Conservation (phyloP, 208 protist species). For the Trypanosoma boissoni region DNA sequence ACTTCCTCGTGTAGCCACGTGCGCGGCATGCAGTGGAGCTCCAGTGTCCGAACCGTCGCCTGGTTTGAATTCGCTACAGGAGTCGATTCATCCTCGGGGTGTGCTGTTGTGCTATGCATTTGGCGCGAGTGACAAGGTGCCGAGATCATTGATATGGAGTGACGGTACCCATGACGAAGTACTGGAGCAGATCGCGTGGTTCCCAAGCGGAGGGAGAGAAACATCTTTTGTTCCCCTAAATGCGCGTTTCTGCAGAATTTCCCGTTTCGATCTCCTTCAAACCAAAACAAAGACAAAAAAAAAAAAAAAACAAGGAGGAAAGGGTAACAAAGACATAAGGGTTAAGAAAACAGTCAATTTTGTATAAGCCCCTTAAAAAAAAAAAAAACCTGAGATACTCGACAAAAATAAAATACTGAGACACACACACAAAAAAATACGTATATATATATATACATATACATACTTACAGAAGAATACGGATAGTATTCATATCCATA, state of each 20-base stretch:
- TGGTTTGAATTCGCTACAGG: not conserved
- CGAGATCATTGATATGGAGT: too few species aligned
- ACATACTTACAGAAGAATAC: too few species aligned
- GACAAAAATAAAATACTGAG: not conserved
- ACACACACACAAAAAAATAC: not conserved
- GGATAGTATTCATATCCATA: too few species aligned
- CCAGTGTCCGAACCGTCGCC: conserved; percentile 20
- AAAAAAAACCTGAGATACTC: not conserved
- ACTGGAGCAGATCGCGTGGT: too few species aligned
- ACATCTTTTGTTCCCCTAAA: too few species aligned
- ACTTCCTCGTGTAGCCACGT: conserved; percentile 87
- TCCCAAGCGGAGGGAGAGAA: too few species aligned
- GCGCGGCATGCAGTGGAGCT: conserved; percentile 70
- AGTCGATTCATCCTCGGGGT: not conserved
- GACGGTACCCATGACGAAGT: too few species aligned
- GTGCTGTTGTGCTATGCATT: too few species aligned
- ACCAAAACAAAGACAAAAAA: not conserved
- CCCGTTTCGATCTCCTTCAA: not conserved
- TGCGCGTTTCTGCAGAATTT: too few species aligned
- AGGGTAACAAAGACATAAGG: not conserved
- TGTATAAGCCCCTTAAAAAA: too few species aligned
- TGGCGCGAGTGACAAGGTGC: too few species aligned
- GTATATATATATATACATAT: conserved; percentile 12
- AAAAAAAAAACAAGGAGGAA: not conserved
- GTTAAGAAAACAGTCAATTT: too few species aligned